These are phyloP conservation scores for Trichosanthes truncata DNA, from an alignment of 306 rosid species.

Conservation along the genomic window DNA sequence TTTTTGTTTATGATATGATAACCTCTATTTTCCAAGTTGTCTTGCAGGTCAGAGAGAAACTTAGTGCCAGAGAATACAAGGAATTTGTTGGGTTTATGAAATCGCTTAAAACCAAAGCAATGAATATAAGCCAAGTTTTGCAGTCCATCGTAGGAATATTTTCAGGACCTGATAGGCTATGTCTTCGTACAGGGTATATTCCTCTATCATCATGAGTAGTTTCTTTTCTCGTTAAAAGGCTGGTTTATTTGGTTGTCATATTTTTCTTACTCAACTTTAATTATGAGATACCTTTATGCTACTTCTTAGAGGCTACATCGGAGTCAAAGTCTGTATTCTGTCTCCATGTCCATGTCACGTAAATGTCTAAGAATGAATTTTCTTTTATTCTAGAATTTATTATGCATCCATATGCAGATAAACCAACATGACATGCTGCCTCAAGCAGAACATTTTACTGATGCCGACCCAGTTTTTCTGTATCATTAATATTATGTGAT, in stretches of 20 bases:
- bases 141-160: conserved; percentile 59
- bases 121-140: conserved; percentile 67
- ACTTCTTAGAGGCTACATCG: background rate
- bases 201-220: background rate
- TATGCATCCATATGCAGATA: background rate
- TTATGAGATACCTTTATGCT: background rate
- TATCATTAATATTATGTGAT: background rate
- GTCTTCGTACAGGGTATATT: conserved; percentile 54
- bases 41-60: conserved; percentile 70
- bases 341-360: background rate
- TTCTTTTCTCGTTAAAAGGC: background rate
- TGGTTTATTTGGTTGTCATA: background rate
- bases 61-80: conserved; percentile 53
- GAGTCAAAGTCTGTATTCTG: background rate
- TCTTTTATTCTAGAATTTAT: background rate
- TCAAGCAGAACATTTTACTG: background rate
- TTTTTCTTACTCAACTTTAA: background rate
- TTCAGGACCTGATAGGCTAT: conserved; percentile 66
- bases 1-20: background rate
- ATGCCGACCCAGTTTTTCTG: background rate
- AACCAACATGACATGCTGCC: background rate
- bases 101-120: conserved; percentile 79
- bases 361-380: background rate
- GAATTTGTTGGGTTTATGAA: conserved; percentile 76
- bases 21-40: background rate